Evolutionary conservation across 768 basidiomycete genomes (phyloP), one percentile per base, ranked within the genome.

Genomic region (Phylloporus sp.): DNA sequence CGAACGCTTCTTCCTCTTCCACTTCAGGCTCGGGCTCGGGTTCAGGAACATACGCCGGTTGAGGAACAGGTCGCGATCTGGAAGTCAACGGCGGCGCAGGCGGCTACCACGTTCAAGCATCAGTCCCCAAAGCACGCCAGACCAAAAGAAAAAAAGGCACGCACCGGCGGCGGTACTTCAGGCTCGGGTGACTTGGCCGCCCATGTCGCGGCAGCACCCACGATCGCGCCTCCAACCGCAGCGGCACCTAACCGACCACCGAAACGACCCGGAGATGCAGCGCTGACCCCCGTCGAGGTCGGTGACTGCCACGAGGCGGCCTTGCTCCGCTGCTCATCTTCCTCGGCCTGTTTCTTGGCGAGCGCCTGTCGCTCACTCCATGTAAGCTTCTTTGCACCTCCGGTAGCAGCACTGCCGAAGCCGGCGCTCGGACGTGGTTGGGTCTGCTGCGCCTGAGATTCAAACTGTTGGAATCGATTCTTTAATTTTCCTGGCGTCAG

Each of bases 351-450:
- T 61, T 85, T 84, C 73, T 93, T 94, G 1, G 91, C 86, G n/a
- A 84, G 70, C 0, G 89, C 92, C 61, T 97, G 94, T 18, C 94
- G 76, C 64, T 98, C 88, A 48, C 79, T 86, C 95, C 95, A 98
- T 0, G 94, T 95, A 51, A 95, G 65, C 65, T 91, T 94, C 71
- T 89, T 89, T 1, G 71, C 48, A 1, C 75, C 79, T 18, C 69
- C 69, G 4, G 50, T 32, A 17, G 40, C 10, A 8, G 48, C 15
- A n/a, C n/a, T n/a, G n/a, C n/a, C n/a, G n/a, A n/a, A n/a, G 27
- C 37, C 44, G 20, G 42, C 21, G 22, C 59, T 10, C 55, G 52
- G 22, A 62, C 51, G 46, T 47, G 53, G 8, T 10, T 55, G 49
- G n/a, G 36, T 11, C 54, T 57, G 54, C 38, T 69, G 68, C n/a